phyloP scores from a whole-genome alignment of 2,329 filamentous ascomycete species.

The Immersiporthe knoxdaviesiana region DNA sequence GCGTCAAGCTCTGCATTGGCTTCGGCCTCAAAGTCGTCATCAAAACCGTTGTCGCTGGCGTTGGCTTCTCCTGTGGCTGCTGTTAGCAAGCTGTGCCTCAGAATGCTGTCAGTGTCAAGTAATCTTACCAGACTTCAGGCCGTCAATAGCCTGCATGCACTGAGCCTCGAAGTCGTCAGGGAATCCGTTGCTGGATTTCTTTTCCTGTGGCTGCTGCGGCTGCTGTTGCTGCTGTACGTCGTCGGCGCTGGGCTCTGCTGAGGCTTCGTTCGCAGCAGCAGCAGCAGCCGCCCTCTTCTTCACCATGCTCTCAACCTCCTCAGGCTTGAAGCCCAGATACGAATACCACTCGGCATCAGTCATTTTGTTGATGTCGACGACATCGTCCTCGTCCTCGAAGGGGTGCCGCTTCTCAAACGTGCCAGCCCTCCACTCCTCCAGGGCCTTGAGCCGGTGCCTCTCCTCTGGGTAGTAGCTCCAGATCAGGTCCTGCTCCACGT shows the following conservation, averaged over 20 bases:
- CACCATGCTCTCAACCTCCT: too few relatives aligned
- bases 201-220: too few relatives aligned
- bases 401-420: background rate
- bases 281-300: background rate
- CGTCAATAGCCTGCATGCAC: background rate
- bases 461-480: background rate
- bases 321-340: background rate
- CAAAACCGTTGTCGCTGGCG: background rate
- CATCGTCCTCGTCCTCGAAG: background rate
- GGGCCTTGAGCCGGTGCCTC: background rate
- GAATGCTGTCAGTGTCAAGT: background rate
- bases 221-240: too few relatives aligned
- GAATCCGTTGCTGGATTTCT: background rate
- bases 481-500: background rate
- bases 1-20: background rate
- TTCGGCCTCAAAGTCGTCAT: background rate
- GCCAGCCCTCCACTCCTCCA: slow-evolving; percentile 3
- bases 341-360: background rate
- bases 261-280: too few relatives aligned
- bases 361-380: background rate
- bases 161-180: background rate
- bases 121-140: background rate
- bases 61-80: background rate
- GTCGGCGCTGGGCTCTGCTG: too few relatives aligned
- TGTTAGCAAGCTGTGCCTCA: background rate